Percentiles rank a stretch among this genome's conserved stretches.
Conservation (phyloP, 306 rosid genomes). For the Neltuma alba region DNA sequence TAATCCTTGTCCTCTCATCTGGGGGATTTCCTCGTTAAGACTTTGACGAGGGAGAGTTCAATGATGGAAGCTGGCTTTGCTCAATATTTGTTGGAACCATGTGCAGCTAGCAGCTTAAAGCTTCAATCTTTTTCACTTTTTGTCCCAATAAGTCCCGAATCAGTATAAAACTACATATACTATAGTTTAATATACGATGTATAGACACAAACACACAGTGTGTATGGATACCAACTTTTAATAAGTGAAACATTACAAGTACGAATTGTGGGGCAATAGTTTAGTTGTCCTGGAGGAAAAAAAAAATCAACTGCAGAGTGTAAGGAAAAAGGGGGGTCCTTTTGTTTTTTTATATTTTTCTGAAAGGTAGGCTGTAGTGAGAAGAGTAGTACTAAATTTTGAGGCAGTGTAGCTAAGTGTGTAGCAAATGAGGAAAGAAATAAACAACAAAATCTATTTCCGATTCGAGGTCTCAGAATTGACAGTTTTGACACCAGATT, state of each 20-base stretch:
- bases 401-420: constrained; percentile 1
- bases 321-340: background rate
- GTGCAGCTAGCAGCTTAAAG: background rate
- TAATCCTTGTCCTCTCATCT: background rate
- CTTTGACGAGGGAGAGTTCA: constrained; percentile 4
- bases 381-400: background rate
- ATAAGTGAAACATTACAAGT: background rate
- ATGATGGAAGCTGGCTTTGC: constrained; percentile 3
- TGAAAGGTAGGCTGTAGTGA: background rate
- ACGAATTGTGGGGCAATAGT: background rate
- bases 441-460: constrained; percentile 25
- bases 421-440: constrained; percentile 5
- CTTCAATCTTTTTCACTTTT: background rate
- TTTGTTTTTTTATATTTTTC: background rate
- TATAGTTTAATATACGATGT: background rate
- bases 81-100: background rate
- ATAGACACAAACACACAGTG: too few species aligned
- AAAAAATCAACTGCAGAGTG: background rate
- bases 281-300: background rate
- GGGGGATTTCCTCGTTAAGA: constrained; percentile 15
- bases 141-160: background rate
- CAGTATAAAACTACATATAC: background rate
- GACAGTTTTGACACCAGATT: constrained; percentile 39
- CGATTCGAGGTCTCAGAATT: constrained; percentile 33
- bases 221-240: background rate